These are phyloP conservation scores for Verticillium tricorpus DNA, from an alignment of 2,329 filamentous ascomycete genomes.

Conservation along the genomic window DNA sequence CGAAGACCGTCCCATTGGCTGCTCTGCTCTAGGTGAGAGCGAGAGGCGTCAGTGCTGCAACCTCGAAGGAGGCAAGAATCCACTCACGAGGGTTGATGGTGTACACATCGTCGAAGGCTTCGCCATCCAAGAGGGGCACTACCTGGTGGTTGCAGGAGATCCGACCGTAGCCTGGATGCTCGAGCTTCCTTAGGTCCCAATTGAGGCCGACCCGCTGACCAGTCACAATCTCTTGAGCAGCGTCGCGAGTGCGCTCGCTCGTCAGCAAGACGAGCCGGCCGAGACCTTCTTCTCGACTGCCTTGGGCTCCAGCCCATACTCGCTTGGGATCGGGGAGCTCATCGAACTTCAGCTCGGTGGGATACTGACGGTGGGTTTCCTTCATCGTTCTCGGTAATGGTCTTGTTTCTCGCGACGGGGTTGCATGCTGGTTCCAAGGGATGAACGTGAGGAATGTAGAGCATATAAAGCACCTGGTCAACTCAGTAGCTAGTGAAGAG, in stretches of 20 bases:
- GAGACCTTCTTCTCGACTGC: constrained; percentile 45
- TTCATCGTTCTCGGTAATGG: neutral
- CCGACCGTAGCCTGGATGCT: constrained; percentile 48
- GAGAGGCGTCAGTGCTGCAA: neutral
- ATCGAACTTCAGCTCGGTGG: constrained; percentile 25
- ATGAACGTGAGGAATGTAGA: neutral
- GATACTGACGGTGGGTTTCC: neutral
- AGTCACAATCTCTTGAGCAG: constrained; percentile 46
- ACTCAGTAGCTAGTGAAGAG: neutral
- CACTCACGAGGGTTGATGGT: constrained; percentile 37
- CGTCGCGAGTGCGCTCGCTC: constrained; percentile 41
- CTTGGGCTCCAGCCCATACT: constrained; percentile 41
- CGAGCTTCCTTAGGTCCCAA: constrained; percentile 54
- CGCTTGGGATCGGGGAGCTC: constrained; percentile 41
- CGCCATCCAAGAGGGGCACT: constrained; percentile 40
- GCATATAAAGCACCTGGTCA: neutral
- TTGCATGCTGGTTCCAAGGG: neutral
- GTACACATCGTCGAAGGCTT: constrained; percentile 46
- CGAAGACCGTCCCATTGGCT: constrained; percentile 35
- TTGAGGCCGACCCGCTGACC: constrained; percentile 47
- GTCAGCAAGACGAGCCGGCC: constrained; percentile 48
- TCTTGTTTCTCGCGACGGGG: neutral
- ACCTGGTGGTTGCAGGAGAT: constrained; percentile 46
- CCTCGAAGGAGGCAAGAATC: neutral
- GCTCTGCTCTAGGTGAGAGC: constrained; percentile 21